Conservation (phyloP, 139 green algal species). For the Chlamydomonas sphaeroides region DNA sequence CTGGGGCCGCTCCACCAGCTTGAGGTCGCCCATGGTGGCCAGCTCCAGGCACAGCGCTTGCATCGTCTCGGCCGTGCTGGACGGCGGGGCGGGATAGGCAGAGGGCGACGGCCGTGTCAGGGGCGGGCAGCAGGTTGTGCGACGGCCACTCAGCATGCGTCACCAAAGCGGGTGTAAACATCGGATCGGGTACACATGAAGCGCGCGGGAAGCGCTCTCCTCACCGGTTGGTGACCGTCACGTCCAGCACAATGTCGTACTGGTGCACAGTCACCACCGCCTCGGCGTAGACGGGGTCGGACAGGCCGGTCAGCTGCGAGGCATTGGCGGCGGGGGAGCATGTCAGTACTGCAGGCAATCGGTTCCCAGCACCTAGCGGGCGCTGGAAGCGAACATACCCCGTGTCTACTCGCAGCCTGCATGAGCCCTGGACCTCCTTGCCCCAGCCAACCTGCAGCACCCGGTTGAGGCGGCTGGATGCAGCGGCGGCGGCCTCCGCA, state of each 20-base stretch:
- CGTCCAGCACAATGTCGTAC: slow-evolving; percentile 99
- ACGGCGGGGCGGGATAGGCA: no score
- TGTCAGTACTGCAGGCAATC: no score
- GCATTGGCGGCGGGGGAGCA: slow-evolving; percentile 35
- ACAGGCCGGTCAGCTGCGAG: slow-evolving; percentile 93
- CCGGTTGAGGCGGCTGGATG: slow-evolving; percentile 79
- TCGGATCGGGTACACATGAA: no score
- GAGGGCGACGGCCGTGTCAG: no score
- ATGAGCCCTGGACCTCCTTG: no score
- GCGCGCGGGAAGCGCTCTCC: no score
- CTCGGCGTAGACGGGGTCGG: slow-evolving; percentile 97
- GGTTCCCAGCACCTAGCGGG: no score
- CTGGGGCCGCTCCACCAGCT: slow-evolving; percentile 97
- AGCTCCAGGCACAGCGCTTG: slow-evolving; percentile 97
- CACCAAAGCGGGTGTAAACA: no score
- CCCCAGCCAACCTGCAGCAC: slow-evolving; percentile 85
- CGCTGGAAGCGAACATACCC: no score
- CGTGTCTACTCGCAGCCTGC: no score
- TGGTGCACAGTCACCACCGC: slow-evolving; percentile 95
- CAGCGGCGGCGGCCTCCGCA: slow-evolving; percentile 54
- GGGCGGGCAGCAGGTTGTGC: no score
- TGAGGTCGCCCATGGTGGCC: slow-evolving; percentile 98
- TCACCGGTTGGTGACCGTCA: slow-evolving; percentile 93
- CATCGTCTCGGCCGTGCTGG: slow-evolving; percentile 64
- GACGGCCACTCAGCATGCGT: no score